phyloP scores from a whole-genome alignment of 2,329 filamentous ascomycete genomes.

The Botrytis squamosa region DNA sequence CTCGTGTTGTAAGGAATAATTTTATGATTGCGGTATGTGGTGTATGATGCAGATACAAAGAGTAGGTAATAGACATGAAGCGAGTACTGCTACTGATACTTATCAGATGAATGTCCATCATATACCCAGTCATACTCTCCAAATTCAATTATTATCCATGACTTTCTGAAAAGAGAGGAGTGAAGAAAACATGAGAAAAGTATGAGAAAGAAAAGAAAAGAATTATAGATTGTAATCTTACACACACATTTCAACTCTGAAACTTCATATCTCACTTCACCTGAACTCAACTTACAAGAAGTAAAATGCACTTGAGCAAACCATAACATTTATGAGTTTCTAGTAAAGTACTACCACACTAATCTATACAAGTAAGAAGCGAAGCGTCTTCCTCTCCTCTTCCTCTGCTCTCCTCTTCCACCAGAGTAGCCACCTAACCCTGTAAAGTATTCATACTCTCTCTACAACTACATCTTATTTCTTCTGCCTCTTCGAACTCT shows the following conservation, averaged over 20 bases:
- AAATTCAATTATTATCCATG: neutral
- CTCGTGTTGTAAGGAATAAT: neutral
- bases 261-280: neutral
- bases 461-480: slow-evolving; percentile 37
- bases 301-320: neutral
- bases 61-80: too few relatives aligned
- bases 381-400: neutral
- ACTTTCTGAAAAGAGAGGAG: neutral
- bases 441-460: neutral
- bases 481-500: slow-evolving; percentile 50
- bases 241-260: neutral
- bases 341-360: neutral
- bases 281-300: neutral
- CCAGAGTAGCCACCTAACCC: too few relatives aligned
- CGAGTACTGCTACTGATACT: neutral
- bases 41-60: neutral
- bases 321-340: neutral
- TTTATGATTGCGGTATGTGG: neutral
- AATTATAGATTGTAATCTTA: neutral
- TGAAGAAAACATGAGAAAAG: neutral
- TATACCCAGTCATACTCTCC: neutral
- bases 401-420: neutral
- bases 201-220: neutral
- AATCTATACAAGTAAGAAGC: neutral
- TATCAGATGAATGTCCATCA: neutral